These are phyloP conservation scores for Cucurbitaria berberidis DNA, from an alignment of 2,329 filamentous ascomycete species.

Conservation along the genomic window DNA sequence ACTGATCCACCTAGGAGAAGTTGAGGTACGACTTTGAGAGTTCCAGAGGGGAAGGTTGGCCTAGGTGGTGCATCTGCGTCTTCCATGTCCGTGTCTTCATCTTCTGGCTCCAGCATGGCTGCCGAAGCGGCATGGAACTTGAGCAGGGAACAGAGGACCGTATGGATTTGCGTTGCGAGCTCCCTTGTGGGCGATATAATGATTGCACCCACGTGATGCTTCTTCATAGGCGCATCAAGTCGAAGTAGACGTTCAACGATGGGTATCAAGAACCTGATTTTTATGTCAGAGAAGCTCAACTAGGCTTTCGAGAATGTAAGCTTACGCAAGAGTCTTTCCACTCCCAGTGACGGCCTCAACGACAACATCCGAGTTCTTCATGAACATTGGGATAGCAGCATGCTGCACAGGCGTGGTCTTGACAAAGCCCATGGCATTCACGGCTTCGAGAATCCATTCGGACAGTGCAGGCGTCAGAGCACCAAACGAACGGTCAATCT, in stretches of 20 bases:
- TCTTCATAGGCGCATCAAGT: slow-evolving; percentile 81
- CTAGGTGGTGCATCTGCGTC: slow-evolving; percentile 48
- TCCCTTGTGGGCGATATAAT: slow-evolving; percentile 94
- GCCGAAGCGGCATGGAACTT: slow-evolving; percentile 84
- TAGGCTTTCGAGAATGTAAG: background rate
- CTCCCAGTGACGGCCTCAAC: slow-evolving; percentile 68
- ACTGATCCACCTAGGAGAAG: slow-evolving; percentile 79
- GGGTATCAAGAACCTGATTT: slow-evolving; percentile 72
- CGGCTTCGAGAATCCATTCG: slow-evolving; percentile 85
- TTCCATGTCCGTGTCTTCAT: slow-evolving; percentile 52
- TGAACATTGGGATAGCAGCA: slow-evolving; percentile 85
- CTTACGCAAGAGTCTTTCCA: slow-evolving; percentile 43
- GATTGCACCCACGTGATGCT: slow-evolving; percentile 87
- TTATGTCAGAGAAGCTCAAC: background rate
- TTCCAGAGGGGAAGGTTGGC: slow-evolving; percentile 54
- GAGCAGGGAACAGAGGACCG: slow-evolving; percentile 77
- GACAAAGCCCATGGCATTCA: slow-evolving; percentile 81
- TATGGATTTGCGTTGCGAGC: slow-evolving; percentile 86
- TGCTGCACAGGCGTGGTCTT: slow-evolving; percentile 96
- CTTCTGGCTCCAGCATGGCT: slow-evolving; percentile 63
- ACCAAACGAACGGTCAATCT: slow-evolving; percentile 65
- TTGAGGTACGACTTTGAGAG: slow-evolving; percentile 75
- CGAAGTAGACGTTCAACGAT: slow-evolving; percentile 82
- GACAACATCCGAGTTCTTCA: slow-evolving; percentile 89
- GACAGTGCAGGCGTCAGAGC: slow-evolving; percentile 72